Evolutionary conservation across 2,329 filamentous ascomycete species (phyloP), one percentile per base, ranked within the genome.

Genomic region (Colletotrichum cordylinicola): DNA sequence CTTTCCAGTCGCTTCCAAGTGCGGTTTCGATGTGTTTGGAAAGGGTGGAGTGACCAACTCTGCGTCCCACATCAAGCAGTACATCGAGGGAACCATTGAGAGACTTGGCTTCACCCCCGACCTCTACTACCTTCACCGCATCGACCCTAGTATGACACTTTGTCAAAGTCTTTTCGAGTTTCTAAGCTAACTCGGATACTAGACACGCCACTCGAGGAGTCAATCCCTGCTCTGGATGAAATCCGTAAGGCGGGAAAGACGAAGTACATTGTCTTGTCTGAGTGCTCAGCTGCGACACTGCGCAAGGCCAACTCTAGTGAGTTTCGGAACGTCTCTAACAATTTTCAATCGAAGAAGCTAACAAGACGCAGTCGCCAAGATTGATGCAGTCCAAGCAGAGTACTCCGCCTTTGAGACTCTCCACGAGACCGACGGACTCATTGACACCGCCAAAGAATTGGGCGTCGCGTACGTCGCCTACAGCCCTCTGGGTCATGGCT

Each of bases 61-160:
- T 5, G 81, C 87, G 2, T 72, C 83, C 0, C 87, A 89, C 62
- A 89, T 89, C 77, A 85, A 86, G 77, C 71, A 82, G 52, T 89
- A 89, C 74, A 88, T 89, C 31, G 86, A 89, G 5, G 87, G 87
- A 13, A 88, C 87, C 0, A 88, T 88, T 58, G 84, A 88, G 70
- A 80, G 88, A 76, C 83, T 89, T 0, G 87, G 88, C 0, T 89
- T 88, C 60, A 66, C 87, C 0, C 87, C 87, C 8, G 86, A 88
- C 65, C 80, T 87, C 6, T 88, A 88, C 72, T 87, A 87, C 62
- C 81, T 87, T 3, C 85, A 87, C 67, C 81, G 86, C 3, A 87
- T 88, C 43, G 86, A 88, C 66, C 86, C 85, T 1, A 85, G 86
- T 87, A 79, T 9, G 84, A 79, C 3, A 6, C 6, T 21, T 12